A percentile compares a stretch with the other conserved stretches of the same genome.
Evolutionary conservation across 2,329 filamentous ascomycete genomes (phyloP).

Genomic region (Macrophomina tecta): DNA sequence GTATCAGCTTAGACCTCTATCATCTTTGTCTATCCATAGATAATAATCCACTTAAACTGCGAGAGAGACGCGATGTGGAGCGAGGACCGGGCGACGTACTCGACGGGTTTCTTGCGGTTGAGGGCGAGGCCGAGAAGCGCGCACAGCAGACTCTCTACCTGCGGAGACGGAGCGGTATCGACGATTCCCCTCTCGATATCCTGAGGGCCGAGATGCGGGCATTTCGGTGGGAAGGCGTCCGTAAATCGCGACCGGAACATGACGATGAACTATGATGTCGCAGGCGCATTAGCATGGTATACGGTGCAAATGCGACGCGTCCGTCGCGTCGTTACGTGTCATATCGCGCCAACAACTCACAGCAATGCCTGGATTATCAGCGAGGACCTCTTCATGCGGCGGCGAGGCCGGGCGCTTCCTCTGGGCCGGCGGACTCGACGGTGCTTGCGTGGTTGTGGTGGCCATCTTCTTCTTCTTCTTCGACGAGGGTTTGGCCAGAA

Average conservation of each 20-base stretch:
- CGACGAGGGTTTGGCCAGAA: slow-evolving; percentile 35
- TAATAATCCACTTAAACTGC: background rate
- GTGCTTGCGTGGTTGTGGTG: slow-evolving; percentile 48
- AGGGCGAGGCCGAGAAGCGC: slow-evolving; percentile 85
- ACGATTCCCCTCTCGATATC: slow-evolving; percentile 89
- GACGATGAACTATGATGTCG: slow-evolving; percentile 79
- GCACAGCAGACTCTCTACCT: slow-evolving; percentile 87
- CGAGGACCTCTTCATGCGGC: slow-evolving; percentile 85
- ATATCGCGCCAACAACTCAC: slow-evolving; percentile 65
- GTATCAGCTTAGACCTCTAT: slow-evolving; percentile 39
- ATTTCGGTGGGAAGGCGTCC: slow-evolving; percentile 85
- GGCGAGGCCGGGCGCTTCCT: slow-evolving; percentile 85
- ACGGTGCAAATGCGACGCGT: slow-evolving; percentile 23
- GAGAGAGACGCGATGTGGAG: background rate
- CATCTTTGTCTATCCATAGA: background rate
- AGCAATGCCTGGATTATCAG: slow-evolving; percentile 90
- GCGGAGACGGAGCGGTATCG: slow-evolving; percentile 78
- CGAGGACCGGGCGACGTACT: slow-evolving; percentile 67
- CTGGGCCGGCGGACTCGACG: slow-evolving; percentile 55
- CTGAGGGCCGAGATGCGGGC: slow-evolving; percentile 90
- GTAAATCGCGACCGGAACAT: slow-evolving; percentile 96
- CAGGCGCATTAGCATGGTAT: slow-evolving; percentile 37
- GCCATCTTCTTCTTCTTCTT: slow-evolving; percentile 41
- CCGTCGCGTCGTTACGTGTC: slow-evolving; percentile 42
- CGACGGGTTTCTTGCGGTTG: slow-evolving; percentile 98